phyloP scores from a whole-genome alignment of 169 alveolate genomes.

The Plasmodium sp. region DNA sequence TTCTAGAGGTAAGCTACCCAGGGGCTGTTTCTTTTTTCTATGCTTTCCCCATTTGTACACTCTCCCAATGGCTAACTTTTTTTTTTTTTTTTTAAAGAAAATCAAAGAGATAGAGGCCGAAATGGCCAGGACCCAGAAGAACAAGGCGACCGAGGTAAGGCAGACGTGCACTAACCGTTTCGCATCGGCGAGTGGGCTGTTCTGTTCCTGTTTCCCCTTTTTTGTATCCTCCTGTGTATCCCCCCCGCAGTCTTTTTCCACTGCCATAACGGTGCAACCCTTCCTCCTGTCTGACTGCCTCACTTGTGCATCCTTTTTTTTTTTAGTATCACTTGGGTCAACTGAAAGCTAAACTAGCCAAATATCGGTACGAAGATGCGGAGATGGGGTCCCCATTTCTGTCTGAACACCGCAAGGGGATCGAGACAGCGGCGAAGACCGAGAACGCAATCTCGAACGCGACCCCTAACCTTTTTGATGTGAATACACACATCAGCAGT shows the following conservation, averaged over 20 bases:
- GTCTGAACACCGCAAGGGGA: background rate
- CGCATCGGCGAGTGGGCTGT: background rate
- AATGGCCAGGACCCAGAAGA: conserved; percentile 98
- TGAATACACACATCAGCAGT: background rate
- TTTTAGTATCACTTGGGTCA: conserved; percentile 93
- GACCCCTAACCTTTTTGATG: background rate
- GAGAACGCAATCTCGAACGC: background rate
- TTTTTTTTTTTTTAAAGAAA: conserved; percentile 70
- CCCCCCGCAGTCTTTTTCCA: background rate
- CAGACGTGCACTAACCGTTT: background rate
- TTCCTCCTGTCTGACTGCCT: background rate
- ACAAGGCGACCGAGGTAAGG: conserved; percentile 95
- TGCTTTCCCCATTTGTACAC: background rate
- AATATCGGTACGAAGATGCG: conserved; percentile 88
- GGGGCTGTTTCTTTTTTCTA: background rate
- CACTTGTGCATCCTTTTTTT: background rate
- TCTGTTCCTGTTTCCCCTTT: background rate
- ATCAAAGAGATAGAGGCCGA: conserved; percentile 96
- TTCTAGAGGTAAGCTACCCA: conserved; percentile 30
- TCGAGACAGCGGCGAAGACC: background rate
- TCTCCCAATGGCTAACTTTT: background rate
- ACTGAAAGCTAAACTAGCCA: conserved; percentile 97
- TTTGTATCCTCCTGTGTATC: background rate
- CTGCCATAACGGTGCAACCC: background rate
- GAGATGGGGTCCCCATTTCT: background rate